Evolutionary conservation across 176 grass and related monocot species (phyloP).

Genomic region (Oryza meyeriana): DNA sequence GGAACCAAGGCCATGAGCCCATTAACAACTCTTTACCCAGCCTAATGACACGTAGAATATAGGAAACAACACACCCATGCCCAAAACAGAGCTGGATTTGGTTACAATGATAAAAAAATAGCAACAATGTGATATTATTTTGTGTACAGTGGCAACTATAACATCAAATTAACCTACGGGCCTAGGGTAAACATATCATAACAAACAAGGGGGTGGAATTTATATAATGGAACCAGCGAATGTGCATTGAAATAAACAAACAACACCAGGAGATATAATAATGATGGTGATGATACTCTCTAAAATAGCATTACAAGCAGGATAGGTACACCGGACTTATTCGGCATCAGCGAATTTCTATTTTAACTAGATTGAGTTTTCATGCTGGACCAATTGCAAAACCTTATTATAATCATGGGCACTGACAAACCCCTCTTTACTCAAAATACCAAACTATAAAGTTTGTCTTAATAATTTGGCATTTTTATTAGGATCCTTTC

Average conservation of each 20-base stretch:
- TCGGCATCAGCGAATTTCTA: not conserved
- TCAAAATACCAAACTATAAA: conserved; percentile 7
- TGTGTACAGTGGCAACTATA: not conserved
- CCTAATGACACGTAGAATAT: not conserved
- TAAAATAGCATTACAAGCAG: not conserved
- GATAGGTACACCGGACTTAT: conserved; percentile 5
- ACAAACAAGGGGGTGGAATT: not conserved
- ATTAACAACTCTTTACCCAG: not conserved
- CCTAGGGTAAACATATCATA: not conserved
- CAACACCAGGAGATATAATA: not conserved
- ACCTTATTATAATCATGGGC: not conserved
- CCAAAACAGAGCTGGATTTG: too few species aligned
- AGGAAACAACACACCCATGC: not conserved
- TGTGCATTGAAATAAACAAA: not conserved
- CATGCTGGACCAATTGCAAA: not conserved
- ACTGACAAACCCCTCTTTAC: not conserved
- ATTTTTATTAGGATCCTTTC: not conserved
- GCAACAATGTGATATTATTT: not conserved
- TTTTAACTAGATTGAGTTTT: not conserved
- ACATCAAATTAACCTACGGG: not conserved
- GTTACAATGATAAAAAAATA: not conserved
- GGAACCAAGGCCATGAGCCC: too few species aligned
- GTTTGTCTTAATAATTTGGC: conserved; percentile 1
- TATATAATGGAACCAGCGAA: not conserved
- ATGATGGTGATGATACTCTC: not conserved